Evolutionary conservation across 768 basidiomycete genomes (phyloP), one percentile per base, ranked within the genome.

Genomic region (Rhodotorula paludigena): DNA sequence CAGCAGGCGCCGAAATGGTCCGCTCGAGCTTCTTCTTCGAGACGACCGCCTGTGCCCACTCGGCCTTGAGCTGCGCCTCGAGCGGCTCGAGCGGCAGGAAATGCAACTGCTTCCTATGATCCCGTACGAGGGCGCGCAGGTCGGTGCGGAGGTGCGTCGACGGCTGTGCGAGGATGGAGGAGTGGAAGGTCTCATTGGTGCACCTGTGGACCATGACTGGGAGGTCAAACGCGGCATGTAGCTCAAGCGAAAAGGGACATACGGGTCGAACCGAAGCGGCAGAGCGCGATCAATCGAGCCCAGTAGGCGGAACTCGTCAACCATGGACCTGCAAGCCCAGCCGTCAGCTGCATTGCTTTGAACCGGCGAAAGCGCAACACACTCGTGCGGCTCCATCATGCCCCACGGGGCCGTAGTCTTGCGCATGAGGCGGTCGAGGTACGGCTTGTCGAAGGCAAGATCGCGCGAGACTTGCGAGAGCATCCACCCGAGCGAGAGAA

Each of bases 71-170:
- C n/a, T 18, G 25, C 28, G 2, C 18, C 36, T 60, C 58, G 16
- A 16, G 3, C 35, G 25, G 15, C 9, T 9, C n/a, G 36, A 60
- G 58, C 9, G 11, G 25, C n/a, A 20, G 36, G 11, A 49, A 30
- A n/a, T 49, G 36, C 16, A 10, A 21, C 5, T 2, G 2, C 20
- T 5, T 5, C 23, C 5, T 4, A 5, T 36, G n/a, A 15, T 7
- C 3, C 9, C 2, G 6, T 4, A 60, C 28, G 18, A 52, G 20
- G 0, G 38, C 16, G 5, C 7, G n/a, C 30, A 60, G 49, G n/a
- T 33, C 83, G 25, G 15, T n/a, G 41, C 66, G 66, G 30, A 68
- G 56, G 23, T 68, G 60, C 9, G 55, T 15, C 5, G 14, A 25
- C 3, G 60, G 56, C 28, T 59, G 66, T 2, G 25, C 21, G 12